Evolutionary conservation across 768 basidiomycete species (phyloP).

Genomic region (Auricularia sp.): DNA sequence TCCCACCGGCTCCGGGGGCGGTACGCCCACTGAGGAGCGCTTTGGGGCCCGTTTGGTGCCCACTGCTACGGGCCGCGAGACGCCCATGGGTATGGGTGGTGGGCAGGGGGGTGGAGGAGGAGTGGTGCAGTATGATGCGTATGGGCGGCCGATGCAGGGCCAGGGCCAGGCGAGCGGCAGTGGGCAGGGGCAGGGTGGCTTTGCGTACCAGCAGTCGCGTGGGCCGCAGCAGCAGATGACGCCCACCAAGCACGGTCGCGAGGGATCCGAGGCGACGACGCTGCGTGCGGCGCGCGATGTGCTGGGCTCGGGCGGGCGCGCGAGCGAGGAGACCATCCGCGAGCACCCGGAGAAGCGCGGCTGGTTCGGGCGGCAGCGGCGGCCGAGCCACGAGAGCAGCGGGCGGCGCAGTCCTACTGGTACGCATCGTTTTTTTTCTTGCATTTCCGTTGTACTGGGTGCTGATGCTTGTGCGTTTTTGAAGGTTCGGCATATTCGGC

Average conservation of each 20-base stretch:
- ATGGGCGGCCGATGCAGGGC: no score
- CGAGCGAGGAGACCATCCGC: not conserved
- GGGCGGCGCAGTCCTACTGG: not conserved
- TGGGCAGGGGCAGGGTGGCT: not conserved
- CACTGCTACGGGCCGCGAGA: not conserved
- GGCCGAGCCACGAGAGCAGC: not conserved
- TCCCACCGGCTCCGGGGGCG: constrained; percentile 7
- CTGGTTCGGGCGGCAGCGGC: not conserved
- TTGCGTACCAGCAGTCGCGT: not conserved
- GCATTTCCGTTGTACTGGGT: no score
- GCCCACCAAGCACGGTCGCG: not conserved
- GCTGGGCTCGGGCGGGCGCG: not conserved
- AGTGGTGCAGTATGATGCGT: not conserved
- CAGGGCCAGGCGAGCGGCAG: no score
- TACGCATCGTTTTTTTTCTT: no score
- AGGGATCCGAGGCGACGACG: not conserved
- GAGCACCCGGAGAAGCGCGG: not conserved
- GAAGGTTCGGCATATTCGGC: not conserved
- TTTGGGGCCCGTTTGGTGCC: not conserved
- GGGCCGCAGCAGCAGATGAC: not conserved
- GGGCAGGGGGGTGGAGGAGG: not conserved
- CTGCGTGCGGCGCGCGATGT: not conserved
- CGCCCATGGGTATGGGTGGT: not conserved
- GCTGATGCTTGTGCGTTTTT: no score
- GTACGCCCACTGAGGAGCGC: constrained; percentile 10